Evolutionary conservation across 306 rosid genomes (phyloP).

Genomic region (Vigna trinervia): DNA sequence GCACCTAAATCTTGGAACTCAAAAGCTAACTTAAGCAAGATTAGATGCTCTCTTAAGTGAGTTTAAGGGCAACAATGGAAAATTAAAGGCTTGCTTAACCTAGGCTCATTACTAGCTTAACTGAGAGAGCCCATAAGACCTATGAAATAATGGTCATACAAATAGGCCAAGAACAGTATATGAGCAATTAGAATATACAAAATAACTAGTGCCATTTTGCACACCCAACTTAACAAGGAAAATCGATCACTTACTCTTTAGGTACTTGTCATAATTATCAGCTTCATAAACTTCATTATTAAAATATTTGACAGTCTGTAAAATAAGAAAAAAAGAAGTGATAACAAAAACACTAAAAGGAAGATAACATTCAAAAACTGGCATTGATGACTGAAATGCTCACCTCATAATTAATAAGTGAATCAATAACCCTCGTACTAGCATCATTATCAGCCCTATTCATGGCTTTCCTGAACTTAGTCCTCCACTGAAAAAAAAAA

Average conservation of each 20-base stretch:
- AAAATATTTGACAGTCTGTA: conserved; percentile 94
- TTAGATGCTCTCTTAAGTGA: too few relatives aligned
- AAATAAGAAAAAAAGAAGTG: conserved; percentile 33
- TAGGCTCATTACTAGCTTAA: too few relatives aligned
- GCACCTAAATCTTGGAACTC: too few relatives aligned
- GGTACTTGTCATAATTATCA: conserved; percentile 73
- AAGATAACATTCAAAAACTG: conserved; percentile 26
- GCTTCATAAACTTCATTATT: conserved; percentile 89
- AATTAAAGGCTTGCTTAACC: too few relatives aligned
- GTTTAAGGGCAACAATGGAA: too few relatives aligned
- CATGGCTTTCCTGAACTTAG: conserved; percentile 95
- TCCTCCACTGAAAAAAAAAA: conserved; percentile 81
- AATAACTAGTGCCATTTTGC: not conserved
- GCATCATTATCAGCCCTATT: conserved; percentile 98
- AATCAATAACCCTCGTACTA: conserved; percentile 82
- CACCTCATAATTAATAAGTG: conserved; percentile 97
- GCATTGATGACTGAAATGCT: conserved; percentile 33
- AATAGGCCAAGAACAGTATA: not conserved
- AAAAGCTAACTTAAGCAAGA: too few relatives aligned
- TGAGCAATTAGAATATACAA: not conserved
- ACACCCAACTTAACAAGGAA: conserved; percentile 28
- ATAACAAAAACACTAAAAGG: not conserved
- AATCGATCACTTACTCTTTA: conserved; percentile 74
- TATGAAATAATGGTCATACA: too few relatives aligned
- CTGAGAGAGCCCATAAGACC: too few relatives aligned